Percentiles rank a stretch among this genome's conserved stretches.
Conservation (phyloP, 139 green algal genomes). For the Mychonastes homosphaera region DNA sequence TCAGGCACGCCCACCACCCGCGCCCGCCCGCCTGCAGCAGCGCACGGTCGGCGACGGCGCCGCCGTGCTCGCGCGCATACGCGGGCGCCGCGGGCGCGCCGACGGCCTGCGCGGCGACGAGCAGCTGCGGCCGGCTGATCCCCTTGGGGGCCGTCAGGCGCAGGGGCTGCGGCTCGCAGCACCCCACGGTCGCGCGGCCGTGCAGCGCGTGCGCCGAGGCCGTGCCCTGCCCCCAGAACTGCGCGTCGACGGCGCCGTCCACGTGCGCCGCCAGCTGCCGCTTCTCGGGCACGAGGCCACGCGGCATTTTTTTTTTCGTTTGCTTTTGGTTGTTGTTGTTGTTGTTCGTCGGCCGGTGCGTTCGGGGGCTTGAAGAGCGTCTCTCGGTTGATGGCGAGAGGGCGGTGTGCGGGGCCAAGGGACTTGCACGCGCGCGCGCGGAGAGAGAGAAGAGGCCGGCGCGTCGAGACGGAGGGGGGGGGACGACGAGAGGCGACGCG, state of each 20-base stretch:
- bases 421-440: no score
- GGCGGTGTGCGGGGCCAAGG: no score
- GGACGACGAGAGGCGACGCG: no score
- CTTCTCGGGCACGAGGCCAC: constrained; percentile 58
- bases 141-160: constrained; percentile 36
- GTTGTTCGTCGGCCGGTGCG: no score
- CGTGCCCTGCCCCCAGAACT: constrained; percentile 56
- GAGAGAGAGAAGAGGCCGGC: no score
- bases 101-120: constrained; percentile 50
- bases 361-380: no score
- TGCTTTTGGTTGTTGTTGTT: no score
- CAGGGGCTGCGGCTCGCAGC: constrained; percentile 49
- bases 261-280: constrained; percentile 27
- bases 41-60: constrained; percentile 55
- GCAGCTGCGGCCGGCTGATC: constrained; percentile 48
- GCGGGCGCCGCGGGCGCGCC: constrained; percentile 44
- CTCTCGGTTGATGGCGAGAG: no score
- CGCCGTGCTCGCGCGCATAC: constrained; percentile 37
- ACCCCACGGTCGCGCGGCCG: constrained; percentile 25
- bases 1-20: constrained; percentile 54
- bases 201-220: constrained; percentile 20
- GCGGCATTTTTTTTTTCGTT: no score
- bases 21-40: constrained; percentile 35
- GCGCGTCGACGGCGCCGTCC: constrained; percentile 28
- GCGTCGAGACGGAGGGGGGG: no score